These are phyloP conservation scores for Poa pratensis DNA, from an alignment of 176 grass and related monocot genomes.

Conservation along the genomic window DNA sequence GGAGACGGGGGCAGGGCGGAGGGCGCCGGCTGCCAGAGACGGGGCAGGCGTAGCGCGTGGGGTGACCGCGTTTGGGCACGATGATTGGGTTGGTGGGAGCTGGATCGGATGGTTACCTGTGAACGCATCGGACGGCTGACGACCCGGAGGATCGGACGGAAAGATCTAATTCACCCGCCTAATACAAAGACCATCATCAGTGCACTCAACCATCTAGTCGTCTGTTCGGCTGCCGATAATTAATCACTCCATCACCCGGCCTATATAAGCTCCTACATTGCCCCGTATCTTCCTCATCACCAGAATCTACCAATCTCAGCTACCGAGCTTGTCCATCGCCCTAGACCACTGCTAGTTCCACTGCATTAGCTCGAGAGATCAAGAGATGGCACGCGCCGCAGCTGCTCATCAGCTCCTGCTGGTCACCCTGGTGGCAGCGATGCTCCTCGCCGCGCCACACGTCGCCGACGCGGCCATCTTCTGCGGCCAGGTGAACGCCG, in stretches of 20 bases:
- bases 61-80: too few species aligned
- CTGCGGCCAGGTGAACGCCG: constrained; percentile 46
- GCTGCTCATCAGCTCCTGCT: background rate
- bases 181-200: constrained; percentile 10
- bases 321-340: background rate
- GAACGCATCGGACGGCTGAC: too few species aligned
- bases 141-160: too few species aligned
- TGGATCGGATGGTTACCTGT: too few species aligned
- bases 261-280: constrained; percentile 28
- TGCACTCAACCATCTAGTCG: background rate
- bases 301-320: background rate
- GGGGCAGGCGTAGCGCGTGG: too few species aligned
- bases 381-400: constrained; percentile 2
- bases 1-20: too few species aligned
- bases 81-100: too few species aligned
- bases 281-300: background rate
- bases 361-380: background rate
- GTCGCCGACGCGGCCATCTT: constrained; percentile 5
- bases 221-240: background rate
- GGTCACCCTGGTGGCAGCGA: background rate
- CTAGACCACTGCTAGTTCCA: background rate
- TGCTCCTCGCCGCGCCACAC: constrained; percentile 19
- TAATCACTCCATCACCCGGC: constrained; percentile 14
- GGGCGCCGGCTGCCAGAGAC: too few species aligned
- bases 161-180: too few species aligned